A percentile compares a stretch with the other conserved stretches of the same genome.
These are phyloP conservation scores for Amaranthus hypochondriacus DNA, from an alignment of 148 eudicot species.

Conservation along the genomic window DNA sequence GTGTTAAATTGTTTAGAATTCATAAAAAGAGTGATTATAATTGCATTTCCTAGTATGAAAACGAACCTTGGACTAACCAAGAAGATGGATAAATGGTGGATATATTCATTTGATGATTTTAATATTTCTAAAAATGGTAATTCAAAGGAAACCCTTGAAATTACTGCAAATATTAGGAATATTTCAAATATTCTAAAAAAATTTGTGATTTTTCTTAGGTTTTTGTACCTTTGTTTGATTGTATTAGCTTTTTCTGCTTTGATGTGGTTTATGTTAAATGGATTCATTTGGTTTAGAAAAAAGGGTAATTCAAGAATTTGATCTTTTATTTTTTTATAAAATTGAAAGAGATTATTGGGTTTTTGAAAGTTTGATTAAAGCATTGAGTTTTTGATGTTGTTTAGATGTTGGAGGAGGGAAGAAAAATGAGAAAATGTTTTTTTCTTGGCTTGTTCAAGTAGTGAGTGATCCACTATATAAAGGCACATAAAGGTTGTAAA, in stretches of 20 bases:
- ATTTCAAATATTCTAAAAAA: constrained; percentile 62
- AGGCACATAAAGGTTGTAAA: constrained; percentile 15
- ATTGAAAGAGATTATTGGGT: not conserved
- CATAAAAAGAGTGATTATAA: constrained; percentile 52
- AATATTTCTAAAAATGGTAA: constrained; percentile 35
- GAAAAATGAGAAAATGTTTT: not conserved
- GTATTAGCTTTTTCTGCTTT: constrained; percentile 55
- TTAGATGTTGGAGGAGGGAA: constrained; percentile 23
- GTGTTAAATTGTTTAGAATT: constrained; percentile 31
- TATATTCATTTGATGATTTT: constrained; percentile 40
- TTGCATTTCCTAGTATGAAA: constrained; percentile 68
- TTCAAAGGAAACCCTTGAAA: constrained; percentile 45
- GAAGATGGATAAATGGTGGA: constrained; percentile 29
- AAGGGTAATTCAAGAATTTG: too few relatives aligned
- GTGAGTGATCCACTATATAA: constrained; percentile 19
- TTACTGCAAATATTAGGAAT: constrained; percentile 40
- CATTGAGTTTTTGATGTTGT: constrained; percentile 16
- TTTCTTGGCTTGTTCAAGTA: not conserved
- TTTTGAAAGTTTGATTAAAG: constrained; percentile 9
- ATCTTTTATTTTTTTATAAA: not conserved
- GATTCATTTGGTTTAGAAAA: constrained; percentile 33
- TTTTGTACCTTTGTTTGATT: constrained; percentile 35
- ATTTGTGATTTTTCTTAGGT: constrained; percentile 41
- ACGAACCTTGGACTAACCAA: constrained; percentile 58
- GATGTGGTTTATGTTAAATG: constrained; percentile 34